Evolutionary conservation across 2,329 filamentous ascomycete species (phyloP).

Genomic region (Fusarium illudens): DNA sequence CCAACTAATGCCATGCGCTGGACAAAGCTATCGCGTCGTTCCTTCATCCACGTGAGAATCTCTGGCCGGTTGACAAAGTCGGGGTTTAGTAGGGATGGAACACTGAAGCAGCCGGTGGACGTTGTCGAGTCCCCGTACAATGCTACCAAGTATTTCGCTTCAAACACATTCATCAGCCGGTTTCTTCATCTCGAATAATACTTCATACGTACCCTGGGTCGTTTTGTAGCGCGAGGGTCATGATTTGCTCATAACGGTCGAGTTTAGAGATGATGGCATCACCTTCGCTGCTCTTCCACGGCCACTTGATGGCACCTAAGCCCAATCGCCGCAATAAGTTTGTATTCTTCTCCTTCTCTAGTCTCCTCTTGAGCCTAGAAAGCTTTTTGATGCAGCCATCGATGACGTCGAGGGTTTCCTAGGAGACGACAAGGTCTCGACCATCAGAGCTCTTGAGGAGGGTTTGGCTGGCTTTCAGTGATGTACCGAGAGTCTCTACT

Average conservation of each 20-base stretch:
- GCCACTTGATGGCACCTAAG: background rate
- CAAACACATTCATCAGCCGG: background rate
- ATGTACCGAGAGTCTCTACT: background rate
- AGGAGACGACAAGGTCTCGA: background rate
- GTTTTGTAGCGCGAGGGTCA: background rate
- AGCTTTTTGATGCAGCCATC: background rate
- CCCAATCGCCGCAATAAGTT: background rate
- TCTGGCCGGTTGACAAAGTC: background rate
- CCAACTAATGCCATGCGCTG: background rate
- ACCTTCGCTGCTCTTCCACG: background rate
- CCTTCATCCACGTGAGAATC: background rate
- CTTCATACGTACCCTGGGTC: background rate
- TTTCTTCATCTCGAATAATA: background rate
- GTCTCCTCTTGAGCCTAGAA: background rate
- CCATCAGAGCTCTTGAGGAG: background rate
- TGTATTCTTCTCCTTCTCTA: background rate
- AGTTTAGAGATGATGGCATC: background rate
- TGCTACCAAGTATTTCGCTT: background rate
- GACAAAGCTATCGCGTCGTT: background rate
- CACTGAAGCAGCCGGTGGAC: background rate
- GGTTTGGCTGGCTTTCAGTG: background rate
- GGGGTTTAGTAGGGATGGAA: background rate
- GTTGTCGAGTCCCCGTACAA: background rate
- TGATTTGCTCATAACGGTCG: background rate
- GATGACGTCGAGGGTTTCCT: background rate